These are phyloP conservation scores for Cercospora berteroae DNA, from an alignment of 2,329 filamentous ascomycete species.

Conservation along the genomic window DNA sequence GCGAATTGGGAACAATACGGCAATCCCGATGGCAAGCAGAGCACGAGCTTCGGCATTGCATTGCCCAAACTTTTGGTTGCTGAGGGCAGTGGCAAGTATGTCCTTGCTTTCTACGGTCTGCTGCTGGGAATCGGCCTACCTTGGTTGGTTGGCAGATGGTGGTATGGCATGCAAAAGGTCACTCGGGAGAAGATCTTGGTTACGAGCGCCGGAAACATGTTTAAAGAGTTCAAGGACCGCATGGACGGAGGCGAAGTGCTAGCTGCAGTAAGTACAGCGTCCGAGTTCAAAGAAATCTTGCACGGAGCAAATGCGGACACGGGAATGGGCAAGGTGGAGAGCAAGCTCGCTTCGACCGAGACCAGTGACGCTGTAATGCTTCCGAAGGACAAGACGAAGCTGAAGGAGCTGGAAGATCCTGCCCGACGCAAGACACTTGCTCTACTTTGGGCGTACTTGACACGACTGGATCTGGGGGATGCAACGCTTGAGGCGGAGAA, in stretches of 20 bases:
- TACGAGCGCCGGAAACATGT: constrained; percentile 90
- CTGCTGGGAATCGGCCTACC: constrained; percentile 87
- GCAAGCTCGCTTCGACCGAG: constrained; percentile 63
- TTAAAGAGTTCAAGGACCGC: constrained; percentile 85
- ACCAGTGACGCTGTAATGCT: constrained; percentile 59
- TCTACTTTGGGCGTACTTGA: constrained; percentile 92
- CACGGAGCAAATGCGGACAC: constrained; percentile 75
- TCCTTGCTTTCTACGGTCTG: constrained; percentile 82
- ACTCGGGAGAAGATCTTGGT: constrained; percentile 93
- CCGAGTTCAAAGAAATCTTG: constrained; percentile 77
- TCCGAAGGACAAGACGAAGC: constrained; percentile 69
- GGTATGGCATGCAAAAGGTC: constrained; percentile 91
- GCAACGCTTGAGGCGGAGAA: constrained; percentile 76
- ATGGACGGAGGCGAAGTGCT: constrained; percentile 79
- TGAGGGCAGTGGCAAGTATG: constrained; percentile 92
- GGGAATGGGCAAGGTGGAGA: constrained; percentile 79
- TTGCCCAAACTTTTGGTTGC: constrained; percentile 89
- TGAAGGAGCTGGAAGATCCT: constrained; percentile 78
- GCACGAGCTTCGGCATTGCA: constrained; percentile 95
- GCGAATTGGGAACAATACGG: constrained; percentile 97
- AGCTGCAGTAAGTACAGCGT: constrained; percentile 75
- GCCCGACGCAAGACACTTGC: constrained; percentile 81
- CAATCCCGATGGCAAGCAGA: constrained; percentile 96
- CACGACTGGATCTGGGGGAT: constrained; percentile 81
- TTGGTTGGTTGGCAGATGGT: constrained; percentile 94